A percentile compares a stretch with the other conserved stretches of the same genome.
These are phyloP conservation scores for Dryas drummondii DNA, from an alignment of 306 rosid genomes.

Conservation along the genomic window DNA sequence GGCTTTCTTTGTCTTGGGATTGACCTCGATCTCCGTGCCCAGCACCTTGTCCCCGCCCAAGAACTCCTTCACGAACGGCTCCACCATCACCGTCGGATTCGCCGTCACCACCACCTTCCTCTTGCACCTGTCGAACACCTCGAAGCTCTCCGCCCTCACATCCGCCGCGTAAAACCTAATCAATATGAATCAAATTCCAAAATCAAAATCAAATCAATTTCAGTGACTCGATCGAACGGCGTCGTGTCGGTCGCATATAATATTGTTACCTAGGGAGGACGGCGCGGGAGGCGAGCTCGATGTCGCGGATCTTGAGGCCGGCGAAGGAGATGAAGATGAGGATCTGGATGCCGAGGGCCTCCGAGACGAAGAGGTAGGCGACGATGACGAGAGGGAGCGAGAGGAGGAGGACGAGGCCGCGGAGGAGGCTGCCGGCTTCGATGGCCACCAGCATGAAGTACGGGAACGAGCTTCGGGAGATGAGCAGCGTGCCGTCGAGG, in stretches of 20 bases:
- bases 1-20: constrained; percentile 91
- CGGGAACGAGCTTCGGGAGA: constrained; percentile 76
- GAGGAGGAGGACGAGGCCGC: constrained; percentile 86
- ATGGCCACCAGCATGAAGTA: constrained; percentile 96
- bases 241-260: too few relatives aligned
- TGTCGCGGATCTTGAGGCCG: constrained; percentile 86
- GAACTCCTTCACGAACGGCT: constrained; percentile 79
- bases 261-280: constrained; percentile 69
- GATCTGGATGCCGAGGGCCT: constrained; percentile 87
- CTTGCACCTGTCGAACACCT: constrained; percentile 77
- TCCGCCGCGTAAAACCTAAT: constrained; percentile 87
- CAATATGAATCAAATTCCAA: not conserved
- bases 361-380: constrained; percentile 81
- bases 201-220: not conserved
- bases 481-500: constrained; percentile 86
- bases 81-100: constrained; percentile 93
- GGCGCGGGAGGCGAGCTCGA: constrained; percentile 90
- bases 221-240: not conserved
- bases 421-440: constrained; percentile 93
- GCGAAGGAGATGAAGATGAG: constrained; percentile 90
- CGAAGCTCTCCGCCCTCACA: constrained; percentile 84
- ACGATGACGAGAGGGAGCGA: constrained; percentile 70
- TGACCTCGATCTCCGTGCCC: constrained; percentile 90
- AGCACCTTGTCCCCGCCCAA: constrained; percentile 85
- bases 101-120: constrained; percentile 93